phyloP scores from a whole-genome alignment of 805 yeast species.

The Starmerella bombi region DNA sequence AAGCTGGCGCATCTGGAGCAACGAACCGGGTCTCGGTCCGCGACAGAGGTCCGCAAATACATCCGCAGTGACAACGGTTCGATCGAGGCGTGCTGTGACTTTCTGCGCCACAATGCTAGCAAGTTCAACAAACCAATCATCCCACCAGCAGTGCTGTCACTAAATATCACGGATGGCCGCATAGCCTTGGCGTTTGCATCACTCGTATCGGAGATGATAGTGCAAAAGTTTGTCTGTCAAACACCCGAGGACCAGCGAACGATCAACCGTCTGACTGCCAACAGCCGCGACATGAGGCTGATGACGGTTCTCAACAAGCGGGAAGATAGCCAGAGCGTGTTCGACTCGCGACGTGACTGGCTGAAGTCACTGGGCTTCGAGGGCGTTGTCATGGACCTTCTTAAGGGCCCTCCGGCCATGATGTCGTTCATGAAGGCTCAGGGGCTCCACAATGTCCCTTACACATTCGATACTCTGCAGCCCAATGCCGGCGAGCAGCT shows the following conservation, averaged over 20 bases:
- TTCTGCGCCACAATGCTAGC: too few species aligned
- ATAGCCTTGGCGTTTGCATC: slow-evolving; percentile 47
- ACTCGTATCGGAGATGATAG: slow-evolving; percentile 40
- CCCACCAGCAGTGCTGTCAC: slow-evolving; percentile 64
- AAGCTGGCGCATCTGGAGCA: too few species aligned
- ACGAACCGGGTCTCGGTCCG: too few species aligned
- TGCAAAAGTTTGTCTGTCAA: slow-evolving; percentile 51
- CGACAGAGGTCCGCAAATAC: neutral
- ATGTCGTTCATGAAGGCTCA: slow-evolving; percentile 27
- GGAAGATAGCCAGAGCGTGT: too few species aligned
- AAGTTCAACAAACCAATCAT: slow-evolving; percentile 34
- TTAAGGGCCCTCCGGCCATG: slow-evolving; percentile 62
- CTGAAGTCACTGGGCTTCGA: slow-evolving; percentile 58
- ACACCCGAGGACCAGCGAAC: slow-evolving; percentile 37
- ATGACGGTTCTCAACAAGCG: too few species aligned
- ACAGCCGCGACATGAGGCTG: slow-evolving; percentile 11
- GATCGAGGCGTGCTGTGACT: neutral
- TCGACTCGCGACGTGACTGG: too few species aligned
- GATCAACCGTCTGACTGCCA: slow-evolving; percentile 34
- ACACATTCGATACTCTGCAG: slow-evolving; percentile 34
- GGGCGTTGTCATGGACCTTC: slow-evolving; percentile 58
- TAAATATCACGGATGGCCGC: slow-evolving; percentile 38
- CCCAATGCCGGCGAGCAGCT: neutral
- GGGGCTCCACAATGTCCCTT: slow-evolving; percentile 45
- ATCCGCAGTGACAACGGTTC: slow-evolving; percentile 2